These are phyloP conservation scores for Ustilago vetiveriae DNA, from an alignment of 1,284 basidiomycete genomes.

Conservation along the genomic window DNA sequence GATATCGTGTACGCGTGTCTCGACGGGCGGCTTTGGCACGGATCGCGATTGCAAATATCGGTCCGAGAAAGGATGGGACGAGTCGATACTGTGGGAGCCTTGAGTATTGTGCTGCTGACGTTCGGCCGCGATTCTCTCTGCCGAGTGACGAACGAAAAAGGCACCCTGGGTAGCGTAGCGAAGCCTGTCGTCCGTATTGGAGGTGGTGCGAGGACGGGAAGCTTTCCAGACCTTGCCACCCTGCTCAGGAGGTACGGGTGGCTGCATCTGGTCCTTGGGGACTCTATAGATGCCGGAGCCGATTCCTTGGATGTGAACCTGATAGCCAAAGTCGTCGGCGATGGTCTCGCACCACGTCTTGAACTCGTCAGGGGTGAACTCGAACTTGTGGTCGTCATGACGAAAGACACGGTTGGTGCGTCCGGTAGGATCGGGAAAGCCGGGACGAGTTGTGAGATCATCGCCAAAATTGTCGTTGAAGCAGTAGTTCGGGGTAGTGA, in stretches of 20 bases:
- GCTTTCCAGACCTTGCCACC: conserved; percentile 34
- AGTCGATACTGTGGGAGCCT: conserved; percentile 1
- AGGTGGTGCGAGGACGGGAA: conserved; percentile 28
- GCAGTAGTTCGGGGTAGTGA: conserved; percentile 88
- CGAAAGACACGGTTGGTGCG: conserved; percentile 74
- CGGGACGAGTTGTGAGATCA: conserved; percentile 51
- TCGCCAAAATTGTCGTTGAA: conserved; percentile 83
- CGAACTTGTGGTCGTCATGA: conserved; percentile 89
- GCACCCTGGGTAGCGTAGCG: conserved; percentile 42
- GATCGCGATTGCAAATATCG: conserved; percentile 28
- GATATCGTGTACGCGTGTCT: conserved; percentile 30
- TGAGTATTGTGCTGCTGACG: conserved; percentile 5
- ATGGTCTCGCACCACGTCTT: conserved; percentile 74
- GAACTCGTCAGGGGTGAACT: conserved; percentile 88
- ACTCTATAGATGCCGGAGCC: conserved; percentile 40
- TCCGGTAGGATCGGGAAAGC: conserved; percentile 79
- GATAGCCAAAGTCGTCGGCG: conserved; percentile 80
- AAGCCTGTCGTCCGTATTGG: conserved; percentile 31
- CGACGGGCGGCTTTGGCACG: conserved; percentile 28
- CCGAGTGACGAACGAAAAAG: conserved; percentile 37
- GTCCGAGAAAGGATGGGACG: conserved; percentile 42
- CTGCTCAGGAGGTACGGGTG: conserved; percentile 22
- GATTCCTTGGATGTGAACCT: conserved; percentile 66
- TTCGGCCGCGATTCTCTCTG: conserved; percentile 5
- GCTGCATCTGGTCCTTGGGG: conserved; percentile 30